Evolutionary conservation across 768 basidiomycete species (phyloP).

Genomic region (Suillus fuscotomentosus): DNA sequence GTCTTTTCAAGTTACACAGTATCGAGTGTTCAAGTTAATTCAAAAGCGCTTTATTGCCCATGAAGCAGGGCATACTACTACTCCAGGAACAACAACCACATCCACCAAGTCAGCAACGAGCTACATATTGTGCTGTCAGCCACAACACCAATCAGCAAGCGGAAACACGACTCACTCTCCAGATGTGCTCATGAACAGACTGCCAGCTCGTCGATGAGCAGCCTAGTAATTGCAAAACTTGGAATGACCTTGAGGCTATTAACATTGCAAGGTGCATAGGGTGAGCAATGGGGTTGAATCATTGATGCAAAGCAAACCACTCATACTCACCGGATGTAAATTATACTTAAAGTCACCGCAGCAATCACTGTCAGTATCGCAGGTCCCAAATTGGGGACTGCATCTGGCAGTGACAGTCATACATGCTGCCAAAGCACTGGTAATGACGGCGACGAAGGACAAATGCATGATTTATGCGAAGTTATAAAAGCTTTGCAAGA

Average conservation of each 20-base stretch:
- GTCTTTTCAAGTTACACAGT: not conserved
- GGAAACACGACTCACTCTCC: not conserved
- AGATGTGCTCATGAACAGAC: not conserved
- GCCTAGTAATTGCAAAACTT: not conserved
- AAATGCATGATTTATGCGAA: not conserved
- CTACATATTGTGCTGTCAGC: not conserved
- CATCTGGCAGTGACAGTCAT: not conserved
- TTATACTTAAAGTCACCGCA: not conserved
- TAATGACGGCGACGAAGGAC: not conserved
- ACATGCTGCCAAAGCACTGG: not conserved
- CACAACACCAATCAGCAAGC: not conserved
- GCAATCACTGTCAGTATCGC: not conserved
- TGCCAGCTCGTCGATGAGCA: not conserved
- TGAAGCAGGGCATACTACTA: too few relatives aligned
- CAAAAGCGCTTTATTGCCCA: not conserved
- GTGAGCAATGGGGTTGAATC: not conserved
- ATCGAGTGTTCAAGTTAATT: not conserved
- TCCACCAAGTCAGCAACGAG: not conserved
- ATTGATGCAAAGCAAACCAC: not conserved
- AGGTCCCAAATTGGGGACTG: not conserved
- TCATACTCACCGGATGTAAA: not conserved
- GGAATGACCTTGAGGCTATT: not conserved
- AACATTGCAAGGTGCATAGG: not conserved
- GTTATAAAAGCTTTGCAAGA: not conserved
- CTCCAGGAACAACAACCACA: not conserved